phyloP scores from a whole-genome alignment of 2,329 filamentous ascomycete species.

The Ilyonectria robusta region DNA sequence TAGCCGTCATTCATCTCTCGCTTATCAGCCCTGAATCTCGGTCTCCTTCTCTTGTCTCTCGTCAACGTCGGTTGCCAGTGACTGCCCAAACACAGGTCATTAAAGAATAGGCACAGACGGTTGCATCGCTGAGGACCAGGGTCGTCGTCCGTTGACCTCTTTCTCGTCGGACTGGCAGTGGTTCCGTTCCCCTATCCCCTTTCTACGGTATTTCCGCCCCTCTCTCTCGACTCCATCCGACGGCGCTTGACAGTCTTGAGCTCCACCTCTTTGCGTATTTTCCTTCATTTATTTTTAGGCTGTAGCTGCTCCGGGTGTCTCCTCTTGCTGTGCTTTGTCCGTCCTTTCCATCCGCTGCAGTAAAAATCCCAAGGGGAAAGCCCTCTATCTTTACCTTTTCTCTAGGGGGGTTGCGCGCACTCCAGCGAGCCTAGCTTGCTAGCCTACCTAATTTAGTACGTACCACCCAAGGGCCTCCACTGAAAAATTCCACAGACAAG shows the following conservation, averaged over 20 bases:
- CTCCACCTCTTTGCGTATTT: too few relatives aligned
- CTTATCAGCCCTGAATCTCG: conserved; percentile 1
- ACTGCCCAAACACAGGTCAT: neutral
- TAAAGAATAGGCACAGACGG: neutral
- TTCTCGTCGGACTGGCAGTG: neutral
- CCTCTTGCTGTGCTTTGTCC: too few relatives aligned
- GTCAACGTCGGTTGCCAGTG: neutral
- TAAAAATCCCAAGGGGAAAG: too few relatives aligned
- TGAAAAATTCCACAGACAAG: conserved; percentile 11
- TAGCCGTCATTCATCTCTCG: neutral
- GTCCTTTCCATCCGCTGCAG: too few relatives aligned
- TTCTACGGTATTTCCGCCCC: conserved; percentile 10
- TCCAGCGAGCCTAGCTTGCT: conserved; percentile 1
- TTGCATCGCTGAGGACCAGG: conserved; percentile 9
- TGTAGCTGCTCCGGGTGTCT: too few relatives aligned
- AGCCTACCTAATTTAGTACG: neutral
- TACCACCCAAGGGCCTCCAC: conserved; percentile 2
- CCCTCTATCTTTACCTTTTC: conserved; percentile 1
- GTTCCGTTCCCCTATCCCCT: conserved; percentile 11
- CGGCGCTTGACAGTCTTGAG: too few relatives aligned
- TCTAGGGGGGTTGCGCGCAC: conserved; percentile 9
- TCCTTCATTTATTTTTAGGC: too few relatives aligned
- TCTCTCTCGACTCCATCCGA: neutral
- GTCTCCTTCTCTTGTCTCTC: neutral
- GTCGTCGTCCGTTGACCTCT: neutral